Evolutionary conservation across 768 basidiomycete species (phyloP).

Genomic region (Lentinula sp.): DNA sequence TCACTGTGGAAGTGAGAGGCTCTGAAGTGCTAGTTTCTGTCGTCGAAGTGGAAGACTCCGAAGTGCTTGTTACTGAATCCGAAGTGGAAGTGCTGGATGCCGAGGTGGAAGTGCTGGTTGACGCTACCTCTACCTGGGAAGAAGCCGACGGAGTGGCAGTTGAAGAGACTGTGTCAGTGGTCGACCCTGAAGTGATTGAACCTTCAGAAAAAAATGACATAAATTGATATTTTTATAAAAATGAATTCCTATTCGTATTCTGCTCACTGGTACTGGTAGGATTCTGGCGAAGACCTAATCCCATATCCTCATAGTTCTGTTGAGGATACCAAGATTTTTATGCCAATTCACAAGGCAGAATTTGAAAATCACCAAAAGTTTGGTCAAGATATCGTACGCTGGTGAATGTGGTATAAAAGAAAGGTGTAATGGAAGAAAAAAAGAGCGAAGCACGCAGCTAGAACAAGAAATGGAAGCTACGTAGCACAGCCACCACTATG

Average conservation of each 20-base stretch:
- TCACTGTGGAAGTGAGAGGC: neutral
- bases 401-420: neutral
- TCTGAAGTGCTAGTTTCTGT: constrained; percentile 15
- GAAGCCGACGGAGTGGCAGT: constrained; percentile 12
- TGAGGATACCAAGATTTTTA: neutral
- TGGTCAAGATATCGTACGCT: neutral
- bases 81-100: constrained; percentile 7
- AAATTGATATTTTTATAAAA: neutral
- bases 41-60: constrained; percentile 11
- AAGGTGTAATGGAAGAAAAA: neutral
- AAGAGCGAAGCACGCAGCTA: neutral
- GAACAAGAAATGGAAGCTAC: neutral
- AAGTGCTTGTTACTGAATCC: constrained; percentile 8
- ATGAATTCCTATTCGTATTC: neutral
- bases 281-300: constrained; percentile 5
- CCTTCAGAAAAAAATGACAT: neutral
- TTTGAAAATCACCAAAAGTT: too few relatives aligned
- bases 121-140: neutral
- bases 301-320: constrained; percentile 1
- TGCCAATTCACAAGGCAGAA: neutral
- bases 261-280: neutral
- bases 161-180: constrained; percentile 10
- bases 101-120: neutral
- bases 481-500: neutral
- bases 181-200: neutral